Evolutionary conservation across 75 land plant species (phyloP).

Genomic region (Adiantum capillusveneris): DNA sequence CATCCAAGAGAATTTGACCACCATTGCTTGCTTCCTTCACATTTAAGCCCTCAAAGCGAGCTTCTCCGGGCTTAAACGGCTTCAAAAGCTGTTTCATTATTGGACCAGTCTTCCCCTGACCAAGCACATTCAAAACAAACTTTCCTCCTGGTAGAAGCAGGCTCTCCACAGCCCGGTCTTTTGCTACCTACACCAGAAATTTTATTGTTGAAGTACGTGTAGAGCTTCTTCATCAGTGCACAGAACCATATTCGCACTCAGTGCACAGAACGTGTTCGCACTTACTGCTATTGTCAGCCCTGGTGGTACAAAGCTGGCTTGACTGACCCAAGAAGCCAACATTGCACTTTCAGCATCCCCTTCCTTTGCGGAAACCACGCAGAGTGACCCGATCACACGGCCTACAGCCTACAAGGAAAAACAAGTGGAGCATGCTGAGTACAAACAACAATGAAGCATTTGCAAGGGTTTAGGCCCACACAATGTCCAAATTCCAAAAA

Average conservation of each 20-base stretch:
- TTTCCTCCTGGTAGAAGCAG: constrained; percentile 32
- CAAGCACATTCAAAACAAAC: constrained; percentile 43
- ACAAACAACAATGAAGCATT: no score
- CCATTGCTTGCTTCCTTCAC: constrained; percentile 32
- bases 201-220: no score
- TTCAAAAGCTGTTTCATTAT: constrained; percentile 35
- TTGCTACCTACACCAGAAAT: constrained; percentile 45
- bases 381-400: constrained; percentile 41
- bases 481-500: no score
- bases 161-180: constrained; percentile 45
- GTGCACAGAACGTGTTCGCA: no score
- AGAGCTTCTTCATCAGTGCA: no score
- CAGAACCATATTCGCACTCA: no score
- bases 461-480: no score
- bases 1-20: background rate
- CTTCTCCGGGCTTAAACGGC: constrained; percentile 40
- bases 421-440: background rate
- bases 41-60: constrained; percentile 25
- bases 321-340: constrained; percentile 57
- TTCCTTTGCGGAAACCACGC: constrained; percentile 37
- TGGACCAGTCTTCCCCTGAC: constrained; percentile 28
- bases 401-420: constrained; percentile 36
- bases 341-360: constrained; percentile 52
- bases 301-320: constrained; percentile 49
- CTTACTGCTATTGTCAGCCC: constrained; percentile 43